Evolutionary conservation across 2,329 filamentous ascomycete genomes (phyloP).

Genomic region (Coniochaeta prunicola): DNA sequence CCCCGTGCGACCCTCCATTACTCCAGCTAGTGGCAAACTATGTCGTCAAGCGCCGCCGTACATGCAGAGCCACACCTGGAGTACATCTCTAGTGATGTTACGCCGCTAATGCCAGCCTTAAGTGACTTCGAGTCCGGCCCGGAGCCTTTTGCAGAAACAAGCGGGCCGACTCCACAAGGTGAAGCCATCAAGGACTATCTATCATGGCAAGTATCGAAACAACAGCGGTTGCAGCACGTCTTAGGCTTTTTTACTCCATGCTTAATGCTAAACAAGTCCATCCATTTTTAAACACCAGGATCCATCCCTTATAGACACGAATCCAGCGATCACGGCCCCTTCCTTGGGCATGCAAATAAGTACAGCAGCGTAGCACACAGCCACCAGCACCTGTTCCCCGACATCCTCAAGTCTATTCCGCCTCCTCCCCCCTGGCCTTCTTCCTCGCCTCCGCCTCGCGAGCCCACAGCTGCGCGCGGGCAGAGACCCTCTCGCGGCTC

Average conservation of each 20-base stretch:
- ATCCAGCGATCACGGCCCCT: background rate
- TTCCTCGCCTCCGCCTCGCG: constrained; percentile 36
- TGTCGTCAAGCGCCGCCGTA: background rate
- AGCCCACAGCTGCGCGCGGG: constrained; percentile 64
- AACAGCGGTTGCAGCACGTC: no score
- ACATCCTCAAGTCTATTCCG: no score
- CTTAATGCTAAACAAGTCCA: background rate
- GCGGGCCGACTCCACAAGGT: background rate
- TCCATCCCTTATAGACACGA: background rate
- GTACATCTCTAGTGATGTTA: background rate
- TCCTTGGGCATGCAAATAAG: background rate
- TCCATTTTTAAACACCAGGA: background rate
- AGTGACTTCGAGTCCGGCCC: background rate
- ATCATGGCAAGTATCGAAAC: background rate
- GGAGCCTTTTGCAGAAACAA: background rate
- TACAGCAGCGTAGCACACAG: no score
- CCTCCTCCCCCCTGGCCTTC: constrained; percentile 12
- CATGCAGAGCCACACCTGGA: background rate
- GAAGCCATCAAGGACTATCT: background rate
- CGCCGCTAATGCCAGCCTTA: background rate
- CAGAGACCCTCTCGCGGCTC: constrained; percentile 62
- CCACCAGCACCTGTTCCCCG: no score
- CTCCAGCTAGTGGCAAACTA: background rate
- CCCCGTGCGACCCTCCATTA: background rate
- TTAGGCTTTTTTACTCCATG: background rate